Conservation (phyloP, 495 filamentous ascomycete genomes). For the Sabuloglossum arenarium region DNA sequence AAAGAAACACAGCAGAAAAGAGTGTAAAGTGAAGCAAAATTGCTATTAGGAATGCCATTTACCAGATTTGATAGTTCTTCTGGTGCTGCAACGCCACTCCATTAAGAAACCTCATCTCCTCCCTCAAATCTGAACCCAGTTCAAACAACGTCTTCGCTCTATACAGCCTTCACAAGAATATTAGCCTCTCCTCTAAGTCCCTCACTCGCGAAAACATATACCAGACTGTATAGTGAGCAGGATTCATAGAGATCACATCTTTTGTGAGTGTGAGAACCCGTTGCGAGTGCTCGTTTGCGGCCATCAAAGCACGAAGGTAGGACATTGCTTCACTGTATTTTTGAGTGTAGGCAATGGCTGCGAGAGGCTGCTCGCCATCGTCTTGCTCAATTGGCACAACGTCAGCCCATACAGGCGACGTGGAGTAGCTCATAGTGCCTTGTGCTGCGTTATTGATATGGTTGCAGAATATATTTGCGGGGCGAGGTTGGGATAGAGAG, state of each 20-base stretch:
- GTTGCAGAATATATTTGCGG: too few relatives aligned
- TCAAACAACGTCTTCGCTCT: slow-evolving; percentile 54
- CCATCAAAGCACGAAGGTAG: slow-evolving; percentile 89
- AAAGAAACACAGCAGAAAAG: background rate
- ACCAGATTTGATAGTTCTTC: slow-evolving; percentile 98
- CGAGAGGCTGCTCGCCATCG: slow-evolving; percentile 61
- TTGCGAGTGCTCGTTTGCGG: slow-evolving; percentile 57
- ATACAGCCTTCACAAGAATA: slow-evolving; percentile 33
- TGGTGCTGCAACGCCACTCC: slow-evolving; percentile 56
- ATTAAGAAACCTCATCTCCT: slow-evolving; percentile 76
- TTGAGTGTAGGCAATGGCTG: slow-evolving; percentile 67
- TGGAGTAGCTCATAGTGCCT: slow-evolving; percentile 25
- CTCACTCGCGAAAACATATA: slow-evolving; percentile 14
- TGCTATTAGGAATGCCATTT: slow-evolving; percentile 4
- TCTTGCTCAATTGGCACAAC: slow-evolving; percentile 63
- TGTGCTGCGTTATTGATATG: too few relatives aligned
- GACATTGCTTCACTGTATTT: slow-evolving; percentile 75
- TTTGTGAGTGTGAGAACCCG: slow-evolving; percentile 67
- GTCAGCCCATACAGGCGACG: slow-evolving; percentile 63
- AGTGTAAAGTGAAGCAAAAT: background rate
- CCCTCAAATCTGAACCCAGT: slow-evolving; percentile 38
- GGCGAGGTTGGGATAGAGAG: too few relatives aligned
- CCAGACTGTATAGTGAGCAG: slow-evolving; percentile 97
- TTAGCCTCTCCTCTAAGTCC: background rate
- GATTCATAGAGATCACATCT: slow-evolving; percentile 77